Evolutionary conservation across 805 yeast species (phyloP), one percentile per base, ranked within the genome.

Genomic region (Millerozyma miso): DNA sequence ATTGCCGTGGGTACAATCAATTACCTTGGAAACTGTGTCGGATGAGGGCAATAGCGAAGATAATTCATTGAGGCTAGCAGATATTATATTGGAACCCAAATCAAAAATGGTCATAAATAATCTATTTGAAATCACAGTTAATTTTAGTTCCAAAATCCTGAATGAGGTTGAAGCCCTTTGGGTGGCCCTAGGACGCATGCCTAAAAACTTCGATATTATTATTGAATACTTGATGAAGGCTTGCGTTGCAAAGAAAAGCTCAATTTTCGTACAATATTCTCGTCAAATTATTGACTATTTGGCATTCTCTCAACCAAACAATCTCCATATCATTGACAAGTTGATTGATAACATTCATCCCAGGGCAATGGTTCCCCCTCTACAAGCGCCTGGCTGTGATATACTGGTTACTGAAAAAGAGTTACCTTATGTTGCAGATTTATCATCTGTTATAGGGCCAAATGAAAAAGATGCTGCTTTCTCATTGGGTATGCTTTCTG

Each of bases 121-220:
- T 49, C 64, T 91, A 42, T 80, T 90, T 59, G 97, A 88, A 51
- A 83, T 93, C 33, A 88, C 97, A 0, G 80, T 88, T 31, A 80
- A 80, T 45, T 86, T 83, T 52, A 80, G 90, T 40, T 82, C 83
- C 37, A 70, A 73, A 12, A 80, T 88, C 51, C 87, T 88, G 35
- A 85, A 84, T 53, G 98, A 89, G 53, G 88, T 93, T 8, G 97
- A 90, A 59, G 95, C 95, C 0, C 63, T 93, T 17, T 93, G 99
- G 99, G 88, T 87, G 4, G 91, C 97, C 0, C 68, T 93, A n/a
- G 96, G 95, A 1, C 74, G 77, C n/a, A 74, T 78, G 20, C 74
- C 77, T 23, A 73, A 68, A n/a, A 89, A 91, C 53, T 82, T 83
- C 16, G 80, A 80, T 36, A 81, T 79, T 1, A 85, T 88, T 16